Percentiles rank a stretch among this genome's conserved stretches.
Evolutionary conservation across 768 basidiomycete genomes (phyloP).

Genomic region (Pholiota conissans): DNA sequence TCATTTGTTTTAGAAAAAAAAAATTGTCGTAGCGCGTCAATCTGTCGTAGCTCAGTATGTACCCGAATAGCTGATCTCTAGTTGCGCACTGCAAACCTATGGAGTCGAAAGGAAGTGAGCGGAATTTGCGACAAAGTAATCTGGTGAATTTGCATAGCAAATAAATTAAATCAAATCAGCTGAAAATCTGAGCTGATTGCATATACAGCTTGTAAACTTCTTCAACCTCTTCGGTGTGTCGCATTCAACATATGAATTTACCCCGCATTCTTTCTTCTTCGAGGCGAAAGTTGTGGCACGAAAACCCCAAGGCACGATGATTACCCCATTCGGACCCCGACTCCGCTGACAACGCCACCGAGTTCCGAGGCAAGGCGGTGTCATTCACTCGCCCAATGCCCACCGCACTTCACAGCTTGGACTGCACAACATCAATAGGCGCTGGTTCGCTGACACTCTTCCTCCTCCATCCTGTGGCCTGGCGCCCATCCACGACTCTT

Average conservation of each 20-base stretch:
- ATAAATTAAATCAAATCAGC: too few species aligned
- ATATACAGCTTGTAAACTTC: too few species aligned
- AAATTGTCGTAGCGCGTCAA: background rate
- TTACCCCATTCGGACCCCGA: background rate
- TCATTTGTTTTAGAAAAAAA: background rate
- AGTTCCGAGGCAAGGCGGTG: background rate
- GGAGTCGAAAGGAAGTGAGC: background rate
- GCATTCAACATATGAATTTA: too few species aligned
- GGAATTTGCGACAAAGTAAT: too few species aligned
- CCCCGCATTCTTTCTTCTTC: too few species aligned
- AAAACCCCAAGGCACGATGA: too few species aligned
- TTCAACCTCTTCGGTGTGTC: too few species aligned
- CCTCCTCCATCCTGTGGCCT: constrained; percentile 28
- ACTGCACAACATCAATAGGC: constrained; percentile 19
- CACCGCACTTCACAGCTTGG: constrained; percentile 14
- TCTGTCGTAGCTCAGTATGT: background rate
- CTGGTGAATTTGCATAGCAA: too few species aligned
- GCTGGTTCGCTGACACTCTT: constrained; percentile 35
- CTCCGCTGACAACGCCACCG: background rate
- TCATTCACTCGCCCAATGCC: background rate
- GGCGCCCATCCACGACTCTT: constrained; percentile 17
- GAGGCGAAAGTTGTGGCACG: too few species aligned
- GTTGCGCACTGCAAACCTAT: background rate
- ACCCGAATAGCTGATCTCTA: background rate
- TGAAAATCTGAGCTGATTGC: too few species aligned